Evolutionary conservation across 805 yeast genomes (phyloP).

Genomic region (Myxozyma nipponensis): DNA sequence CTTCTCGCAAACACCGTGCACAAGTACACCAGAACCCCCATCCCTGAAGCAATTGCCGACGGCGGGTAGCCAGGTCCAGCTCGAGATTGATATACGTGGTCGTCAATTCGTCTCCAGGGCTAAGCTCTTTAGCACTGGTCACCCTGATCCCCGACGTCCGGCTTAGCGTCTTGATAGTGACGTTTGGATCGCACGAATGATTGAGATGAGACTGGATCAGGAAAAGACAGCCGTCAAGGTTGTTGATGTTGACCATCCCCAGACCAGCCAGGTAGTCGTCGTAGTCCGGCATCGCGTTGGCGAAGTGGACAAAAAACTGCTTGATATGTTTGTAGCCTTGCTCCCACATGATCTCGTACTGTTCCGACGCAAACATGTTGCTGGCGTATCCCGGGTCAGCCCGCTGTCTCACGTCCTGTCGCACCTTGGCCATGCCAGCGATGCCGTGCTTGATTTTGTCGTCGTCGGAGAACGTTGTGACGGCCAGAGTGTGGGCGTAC

Average conservation of each 20-base stretch:
- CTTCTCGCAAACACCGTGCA: constrained; percentile 58
- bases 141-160: constrained; percentile 57
- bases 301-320: constrained; percentile 42
- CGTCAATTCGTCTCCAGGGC: constrained; percentile 61
- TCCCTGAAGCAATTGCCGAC: constrained; percentile 60
- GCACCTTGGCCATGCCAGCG: constrained; percentile 60
- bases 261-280: constrained; percentile 57
- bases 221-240: constrained; percentile 60
- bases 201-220: constrained; percentile 66
- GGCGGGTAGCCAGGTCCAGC: constrained; percentile 59
- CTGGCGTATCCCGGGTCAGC: constrained; percentile 47
- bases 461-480: not conserved
- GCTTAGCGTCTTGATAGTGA: constrained; percentile 47
- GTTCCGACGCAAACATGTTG: constrained; percentile 53
- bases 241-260: constrained; percentile 74
- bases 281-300: constrained; percentile 37
- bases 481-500: constrained; percentile 49
- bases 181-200: constrained; percentile 73
- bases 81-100: constrained; percentile 68
- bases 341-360: constrained; percentile 56
- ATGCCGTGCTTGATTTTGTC: constrained; percentile 44
- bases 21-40: constrained; percentile 81
- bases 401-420: constrained; percentile 61
- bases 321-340: constrained; percentile 52
- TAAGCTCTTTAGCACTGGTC: constrained; percentile 54